Evolutionary conservation across 2,329 filamentous ascomycete species (phyloP), one percentile per base, ranked within the genome.

Genomic region (Thelonectria rubi): DNA sequence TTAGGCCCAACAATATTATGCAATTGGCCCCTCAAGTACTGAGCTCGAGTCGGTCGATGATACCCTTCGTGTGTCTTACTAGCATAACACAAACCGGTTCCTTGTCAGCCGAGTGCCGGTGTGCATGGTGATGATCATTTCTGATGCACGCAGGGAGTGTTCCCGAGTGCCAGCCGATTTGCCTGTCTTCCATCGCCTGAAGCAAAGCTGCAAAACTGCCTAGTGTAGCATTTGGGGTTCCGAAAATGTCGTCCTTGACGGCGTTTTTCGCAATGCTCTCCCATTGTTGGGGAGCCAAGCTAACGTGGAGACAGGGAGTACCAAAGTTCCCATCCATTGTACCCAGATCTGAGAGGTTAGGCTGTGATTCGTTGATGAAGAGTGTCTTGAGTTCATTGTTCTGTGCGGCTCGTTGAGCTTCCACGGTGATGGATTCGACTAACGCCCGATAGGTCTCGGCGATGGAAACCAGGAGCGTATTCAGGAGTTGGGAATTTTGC

Each of bases 401-500:
- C 17, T 63, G 48, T 8, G 58, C 53, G 5, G 69, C 68, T 15
- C 65, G 63, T 26, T 53, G 58, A 3, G 65, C 52, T 42, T 72
- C 69, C 1, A 67, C 64, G 3, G 71, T 65, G 2, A 72, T 63
- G 17, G 61, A 68, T 1, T 63, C 48, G 2, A 67, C 50, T 17
- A 71, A 59, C 58, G 65, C 71, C 48, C 66, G 71, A 3, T 69
- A 72, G 14, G 62, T 65, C 50, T 72, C 69, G 0, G 69, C 69
- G 5, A 72, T 62, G 2, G 69, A 72, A 11, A 68, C 48, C 1
- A 72, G 64, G 1, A 72, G 58, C 0, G 69, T 72, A 11, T 69
- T 72, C 2, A 72, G 61, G 0, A 72, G 53, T 42, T 72, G 69
- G 2, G 68, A 65, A 12, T 72, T 72, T 34, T 72, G 69, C 69